A percentile compares a stretch with the other conserved stretches of the same genome.
These are phyloP conservation scores for Prunus mongolica DNA, from an alignment of 306 rosid species.

Conservation along the genomic window DNA sequence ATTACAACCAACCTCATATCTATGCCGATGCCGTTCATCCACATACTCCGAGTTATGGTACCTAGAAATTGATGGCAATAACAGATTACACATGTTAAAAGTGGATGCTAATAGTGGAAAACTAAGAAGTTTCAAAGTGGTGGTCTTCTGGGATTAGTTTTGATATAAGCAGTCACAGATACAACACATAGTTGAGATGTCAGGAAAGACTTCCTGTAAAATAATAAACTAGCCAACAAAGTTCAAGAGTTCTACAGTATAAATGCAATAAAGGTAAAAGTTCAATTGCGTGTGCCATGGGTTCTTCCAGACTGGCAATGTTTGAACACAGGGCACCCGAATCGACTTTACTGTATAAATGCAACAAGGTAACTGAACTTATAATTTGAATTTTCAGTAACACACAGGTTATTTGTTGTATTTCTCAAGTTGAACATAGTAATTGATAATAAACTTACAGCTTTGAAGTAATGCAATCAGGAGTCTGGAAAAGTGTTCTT, in stretches of 20 bases:
- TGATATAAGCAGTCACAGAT: neutral
- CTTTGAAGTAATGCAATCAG: slow-evolving; percentile 78
- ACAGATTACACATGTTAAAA: slow-evolving; percentile 17
- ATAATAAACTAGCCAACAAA: neutral
- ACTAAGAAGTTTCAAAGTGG: neutral
- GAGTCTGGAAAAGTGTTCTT: slow-evolving; percentile 70
- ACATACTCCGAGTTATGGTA: slow-evolving; percentile 72
- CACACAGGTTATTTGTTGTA: neutral
- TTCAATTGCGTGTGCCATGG: neutral
- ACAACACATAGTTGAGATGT: neutral
- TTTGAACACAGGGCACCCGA: neutral
- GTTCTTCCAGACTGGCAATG: neutral
- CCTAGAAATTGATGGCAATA: slow-evolving; percentile 40
- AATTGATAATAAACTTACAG: slow-evolving; percentile 58
- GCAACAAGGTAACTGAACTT: neutral
- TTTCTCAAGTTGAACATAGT: slow-evolving; percentile 2
- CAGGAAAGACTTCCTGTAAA: neutral
- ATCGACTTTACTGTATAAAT: neutral
- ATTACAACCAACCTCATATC: slow-evolving; percentile 74
- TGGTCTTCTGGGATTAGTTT: neutral
- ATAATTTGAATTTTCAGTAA: neutral
- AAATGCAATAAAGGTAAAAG: neutral
- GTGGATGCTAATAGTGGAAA: slow-evolving; percentile 6
- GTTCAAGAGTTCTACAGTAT: neutral
- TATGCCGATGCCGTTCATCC: slow-evolving; percentile 95